These are phyloP conservation scores for Curvularia hawaiiensis DNA, from an alignment of 2,329 filamentous ascomycete species.

Conservation along the genomic window DNA sequence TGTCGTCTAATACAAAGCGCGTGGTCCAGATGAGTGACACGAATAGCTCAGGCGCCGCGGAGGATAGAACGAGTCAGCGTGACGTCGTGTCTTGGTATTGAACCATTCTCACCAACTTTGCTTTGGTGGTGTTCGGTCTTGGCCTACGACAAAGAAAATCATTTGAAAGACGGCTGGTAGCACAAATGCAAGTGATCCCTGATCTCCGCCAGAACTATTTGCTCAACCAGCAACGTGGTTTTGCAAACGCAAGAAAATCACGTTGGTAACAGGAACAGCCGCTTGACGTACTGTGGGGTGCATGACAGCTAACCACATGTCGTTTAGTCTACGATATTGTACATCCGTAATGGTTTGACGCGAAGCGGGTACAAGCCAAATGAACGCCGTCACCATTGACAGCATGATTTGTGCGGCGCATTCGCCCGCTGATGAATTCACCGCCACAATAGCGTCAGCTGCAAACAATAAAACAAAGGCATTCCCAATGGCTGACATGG, in stretches of 20 bases:
- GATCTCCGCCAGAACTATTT: too few relatives aligned
- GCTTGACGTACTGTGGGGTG: slow-evolving; percentile 9
- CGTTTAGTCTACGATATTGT: slow-evolving; percentile 11
- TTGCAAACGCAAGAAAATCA: not conserved
- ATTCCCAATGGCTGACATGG: not conserved
- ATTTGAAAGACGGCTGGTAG: not conserved
- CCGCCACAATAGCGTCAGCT: slow-evolving; percentile 1
- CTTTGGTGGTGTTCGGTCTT: slow-evolving; percentile 2
- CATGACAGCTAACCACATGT: slow-evolving; percentile 5
- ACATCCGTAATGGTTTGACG: slow-evolving; percentile 7
- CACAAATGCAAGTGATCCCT: not conserved
- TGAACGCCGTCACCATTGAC: slow-evolving; percentile 3
- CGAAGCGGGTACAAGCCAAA: slow-evolving; percentile 4
- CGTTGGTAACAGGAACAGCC: not conserved
- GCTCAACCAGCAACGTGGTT: not conserved
- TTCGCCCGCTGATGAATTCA: not conserved
- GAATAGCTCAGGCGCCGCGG: slow-evolving; percentile 7
- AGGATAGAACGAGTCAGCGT: slow-evolving; percentile 20
- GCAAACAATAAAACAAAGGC: not conserved
- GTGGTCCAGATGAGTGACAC: not conserved
- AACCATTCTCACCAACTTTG: not conserved
- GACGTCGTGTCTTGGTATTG: slow-evolving; percentile 20
- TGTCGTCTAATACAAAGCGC: not conserved
- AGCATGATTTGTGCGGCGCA: slow-evolving; percentile 7
- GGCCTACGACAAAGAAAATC: not conserved